These are phyloP conservation scores for Aspergillus carlsbadensis DNA, from an alignment of 495 filamentous ascomycete species.

Conservation along the genomic window DNA sequence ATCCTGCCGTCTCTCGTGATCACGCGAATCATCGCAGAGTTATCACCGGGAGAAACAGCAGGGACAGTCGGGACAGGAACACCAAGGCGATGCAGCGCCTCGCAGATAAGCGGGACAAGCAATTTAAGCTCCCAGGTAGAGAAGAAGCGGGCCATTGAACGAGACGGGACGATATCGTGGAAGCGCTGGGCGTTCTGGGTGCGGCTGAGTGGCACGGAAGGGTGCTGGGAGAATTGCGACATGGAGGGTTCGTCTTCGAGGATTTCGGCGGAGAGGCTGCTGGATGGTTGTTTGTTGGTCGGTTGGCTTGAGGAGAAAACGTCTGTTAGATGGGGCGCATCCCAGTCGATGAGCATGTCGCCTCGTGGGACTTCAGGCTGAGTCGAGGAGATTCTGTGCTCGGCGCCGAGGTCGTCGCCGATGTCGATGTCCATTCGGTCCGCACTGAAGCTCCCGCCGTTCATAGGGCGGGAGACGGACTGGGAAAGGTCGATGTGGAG, in stretches of 20 bases:
- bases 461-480: conserved; percentile 45
- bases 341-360: conserved; percentile 77
- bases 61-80: conserved; percentile 64
- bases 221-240: conserved; percentile 84
- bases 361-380: conserved; percentile 74
- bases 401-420: conserved; percentile 45
- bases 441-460: conserved; percentile 39
- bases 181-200: conserved; percentile 89
- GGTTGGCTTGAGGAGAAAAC: conserved; percentile 57
- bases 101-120: conserved; percentile 74
- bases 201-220: conserved; percentile 72
- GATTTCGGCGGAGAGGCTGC: conserved; percentile 50
- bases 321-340: conserved; percentile 55
- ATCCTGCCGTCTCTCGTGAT: conserved; percentile 74
- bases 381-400: conserved; percentile 60
- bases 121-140: conserved; percentile 75
- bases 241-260: conserved; percentile 87
- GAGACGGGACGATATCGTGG: conserved; percentile 79
- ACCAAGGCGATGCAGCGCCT: conserved; percentile 79
- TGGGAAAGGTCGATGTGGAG: conserved; percentile 89
- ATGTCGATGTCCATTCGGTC: conserved; percentile 56
- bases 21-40: conserved; percentile 64
- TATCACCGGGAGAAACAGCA: conserved; percentile 41
- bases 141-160: conserved; percentile 87
- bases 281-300: conserved; percentile 28